A percentile compares a stretch with the other conserved stretches of the same genome.
Conservation (phyloP, 2,329 filamentous ascomycete genomes). For the Trichoderma aggressivum region DNA sequence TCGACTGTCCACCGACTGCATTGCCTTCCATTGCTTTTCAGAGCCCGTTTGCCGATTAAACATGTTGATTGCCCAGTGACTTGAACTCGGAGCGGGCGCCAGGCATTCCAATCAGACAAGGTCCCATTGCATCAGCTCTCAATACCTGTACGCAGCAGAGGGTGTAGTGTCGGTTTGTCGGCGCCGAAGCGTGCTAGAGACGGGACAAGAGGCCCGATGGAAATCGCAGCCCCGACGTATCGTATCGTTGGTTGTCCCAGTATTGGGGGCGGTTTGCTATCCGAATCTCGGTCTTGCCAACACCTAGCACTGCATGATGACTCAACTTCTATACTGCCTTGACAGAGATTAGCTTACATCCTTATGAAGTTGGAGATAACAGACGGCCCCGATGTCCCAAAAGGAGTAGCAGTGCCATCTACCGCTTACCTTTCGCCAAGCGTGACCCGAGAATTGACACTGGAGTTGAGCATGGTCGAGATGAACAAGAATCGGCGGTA, state of each 20-base stretch:
- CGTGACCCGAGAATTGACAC: background rate
- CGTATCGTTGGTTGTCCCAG: background rate
- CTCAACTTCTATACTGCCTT: background rate
- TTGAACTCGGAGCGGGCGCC: background rate
- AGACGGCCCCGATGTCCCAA: background rate
- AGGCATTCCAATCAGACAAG: background rate
- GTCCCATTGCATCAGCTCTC: background rate
- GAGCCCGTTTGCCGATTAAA: background rate
- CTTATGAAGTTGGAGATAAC: background rate
- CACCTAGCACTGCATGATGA: background rate
- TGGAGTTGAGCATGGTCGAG: background rate
- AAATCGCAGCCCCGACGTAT: background rate
- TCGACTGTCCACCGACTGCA: background rate
- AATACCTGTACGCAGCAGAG: background rate
- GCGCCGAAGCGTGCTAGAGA: background rate
- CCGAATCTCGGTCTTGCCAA: background rate
- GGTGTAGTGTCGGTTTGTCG: background rate
- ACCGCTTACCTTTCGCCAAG: background rate
- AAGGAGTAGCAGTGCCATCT: background rate
- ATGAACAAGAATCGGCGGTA: background rate
- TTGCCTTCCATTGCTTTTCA: background rate
- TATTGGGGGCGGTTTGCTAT: background rate
- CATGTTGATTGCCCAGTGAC: background rate
- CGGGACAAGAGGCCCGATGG: background rate
- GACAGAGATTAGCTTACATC: background rate